These are phyloP conservation scores for Thraustotheca clavata DNA, from an alignment of 352 stramenopile genomes.

Conservation along the genomic window DNA sequence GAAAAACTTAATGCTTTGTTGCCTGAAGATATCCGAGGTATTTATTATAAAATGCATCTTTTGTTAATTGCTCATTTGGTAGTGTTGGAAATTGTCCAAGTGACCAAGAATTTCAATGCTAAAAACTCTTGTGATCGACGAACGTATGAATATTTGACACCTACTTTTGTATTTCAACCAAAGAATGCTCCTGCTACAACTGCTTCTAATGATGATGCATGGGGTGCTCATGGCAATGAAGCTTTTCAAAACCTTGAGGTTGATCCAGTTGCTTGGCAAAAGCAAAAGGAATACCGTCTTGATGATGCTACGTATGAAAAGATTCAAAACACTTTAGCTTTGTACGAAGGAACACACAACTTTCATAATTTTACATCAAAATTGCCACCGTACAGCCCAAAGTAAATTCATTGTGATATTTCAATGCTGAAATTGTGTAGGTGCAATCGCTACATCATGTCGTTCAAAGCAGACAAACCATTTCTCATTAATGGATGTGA, in stretches of 20 bases:
- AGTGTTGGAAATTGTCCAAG: conserved; percentile 70
- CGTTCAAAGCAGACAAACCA: conserved; percentile 67
- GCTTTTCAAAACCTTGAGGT: conserved; percentile 33
- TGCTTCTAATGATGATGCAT: conserved; percentile 21
- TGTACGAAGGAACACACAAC: conserved; percentile 86
- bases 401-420: conserved; percentile 11
- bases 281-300: conserved; percentile 69
- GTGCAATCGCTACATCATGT: conserved; percentile 90
- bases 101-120: conserved; percentile 88
- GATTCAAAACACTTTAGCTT: conserved; percentile 45
- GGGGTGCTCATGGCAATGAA: conserved; percentile 12
- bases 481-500: conserved; percentile 88
- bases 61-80: neutral
- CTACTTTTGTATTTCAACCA: conserved; percentile 77
- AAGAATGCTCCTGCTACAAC: neutral
- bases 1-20: conserved; percentile 60
- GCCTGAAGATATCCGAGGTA: conserved; percentile 64
- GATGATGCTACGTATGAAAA: conserved; percentile 36
- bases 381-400: conserved; percentile 63
- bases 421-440: conserved; percentile 23
- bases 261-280: conserved; percentile 45
- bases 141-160: conserved; percentile 87
- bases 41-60: neutral
- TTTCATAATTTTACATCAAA: conserved; percentile 97
- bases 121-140: conserved; percentile 84